Conservation (phyloP, 768 basidiomycete genomes). For the Termitomyces titanicus region DNA sequence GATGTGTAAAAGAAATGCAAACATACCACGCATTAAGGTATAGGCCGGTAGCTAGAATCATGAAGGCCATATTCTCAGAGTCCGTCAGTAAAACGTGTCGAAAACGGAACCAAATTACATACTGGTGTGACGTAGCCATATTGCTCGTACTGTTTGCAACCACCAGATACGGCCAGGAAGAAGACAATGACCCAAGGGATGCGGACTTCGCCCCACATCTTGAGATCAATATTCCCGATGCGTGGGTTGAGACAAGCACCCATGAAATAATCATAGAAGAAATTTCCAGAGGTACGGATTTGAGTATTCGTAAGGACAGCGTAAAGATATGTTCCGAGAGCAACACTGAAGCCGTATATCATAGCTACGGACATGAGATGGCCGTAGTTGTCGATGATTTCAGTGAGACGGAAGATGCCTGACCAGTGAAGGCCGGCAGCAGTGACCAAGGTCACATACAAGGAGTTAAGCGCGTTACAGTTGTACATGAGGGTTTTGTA, state of each 20-base stretch:
- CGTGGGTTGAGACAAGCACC: slow-evolving; percentile 93
- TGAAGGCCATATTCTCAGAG: slow-evolving; percentile 89
- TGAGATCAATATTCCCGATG: slow-evolving; percentile 86
- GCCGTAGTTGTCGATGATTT: slow-evolving; percentile 95
- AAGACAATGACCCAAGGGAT: slow-evolving; percentile 98
- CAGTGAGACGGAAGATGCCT: slow-evolving; percentile 84
- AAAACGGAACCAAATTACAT: slow-evolving; percentile 23
- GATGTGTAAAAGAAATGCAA: not conserved
- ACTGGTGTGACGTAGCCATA: slow-evolving; percentile 92
- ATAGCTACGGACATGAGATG: slow-evolving; percentile 94
- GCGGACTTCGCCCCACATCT: slow-evolving; percentile 98
- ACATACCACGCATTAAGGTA: slow-evolving; percentile 91
- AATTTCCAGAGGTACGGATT: slow-evolving; percentile 92
- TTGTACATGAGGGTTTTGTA: slow-evolving; percentile 95
- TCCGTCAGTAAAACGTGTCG: not conserved
- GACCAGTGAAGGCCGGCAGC: slow-evolving; percentile 74
- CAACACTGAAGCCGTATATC: slow-evolving; percentile 83
- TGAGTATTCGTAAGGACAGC: slow-evolving; percentile 75
- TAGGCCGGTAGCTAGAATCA: slow-evolving; percentile 93
- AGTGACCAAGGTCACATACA: slow-evolving; percentile 80
- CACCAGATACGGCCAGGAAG: slow-evolving; percentile 87
- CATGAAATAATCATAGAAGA: slow-evolving; percentile 97
- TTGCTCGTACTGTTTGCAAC: slow-evolving; percentile 92
- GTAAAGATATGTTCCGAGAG: slow-evolving; percentile 76
- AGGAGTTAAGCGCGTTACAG: slow-evolving; percentile 87